Percentiles rank a stretch among this genome's conserved stretches.
Conservation (phyloP, 371 early-diverging fungal genomes). For the Mortierella sp. region DNA sequence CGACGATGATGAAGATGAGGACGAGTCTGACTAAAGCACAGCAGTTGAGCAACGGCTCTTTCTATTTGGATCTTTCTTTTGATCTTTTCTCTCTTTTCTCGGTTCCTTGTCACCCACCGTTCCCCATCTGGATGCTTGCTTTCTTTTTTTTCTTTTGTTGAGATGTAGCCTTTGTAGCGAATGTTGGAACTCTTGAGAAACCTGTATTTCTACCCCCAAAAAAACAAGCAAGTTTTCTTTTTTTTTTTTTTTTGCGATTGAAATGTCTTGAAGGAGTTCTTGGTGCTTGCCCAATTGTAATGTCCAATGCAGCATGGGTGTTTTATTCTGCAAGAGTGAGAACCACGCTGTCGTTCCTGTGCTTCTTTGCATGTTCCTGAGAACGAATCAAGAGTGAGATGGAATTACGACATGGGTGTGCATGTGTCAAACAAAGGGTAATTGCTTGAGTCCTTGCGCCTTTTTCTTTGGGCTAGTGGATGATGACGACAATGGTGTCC, state of each 20-base stretch:
- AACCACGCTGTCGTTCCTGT: too few relatives aligned
- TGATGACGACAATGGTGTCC: too few relatives aligned
- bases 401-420: too few relatives aligned
- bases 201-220: neutral
- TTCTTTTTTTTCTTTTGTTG: neutral
- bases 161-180: neutral
- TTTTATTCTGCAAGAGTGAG: too few relatives aligned
- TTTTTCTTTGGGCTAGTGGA: too few relatives aligned
- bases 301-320: too few relatives aligned
- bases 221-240: neutral
- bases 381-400: too few relatives aligned
- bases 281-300: too few relatives aligned
- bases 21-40: conserved; percentile 38
- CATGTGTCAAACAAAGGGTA: too few relatives aligned
- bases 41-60: neutral
- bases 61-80: neutral
- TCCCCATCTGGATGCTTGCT: neutral
- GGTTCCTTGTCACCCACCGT: too few relatives aligned
- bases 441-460: too few relatives aligned
- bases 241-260: neutral
- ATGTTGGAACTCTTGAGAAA: neutral
- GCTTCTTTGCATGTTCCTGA: too few relatives aligned
- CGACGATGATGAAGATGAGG: conserved; percentile 47
- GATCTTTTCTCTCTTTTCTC: neutral
- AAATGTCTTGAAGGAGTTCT: neutral